Conservation (phyloP, 495 filamentous ascomycete genomes). For the Daldinia vernicosa region DNA sequence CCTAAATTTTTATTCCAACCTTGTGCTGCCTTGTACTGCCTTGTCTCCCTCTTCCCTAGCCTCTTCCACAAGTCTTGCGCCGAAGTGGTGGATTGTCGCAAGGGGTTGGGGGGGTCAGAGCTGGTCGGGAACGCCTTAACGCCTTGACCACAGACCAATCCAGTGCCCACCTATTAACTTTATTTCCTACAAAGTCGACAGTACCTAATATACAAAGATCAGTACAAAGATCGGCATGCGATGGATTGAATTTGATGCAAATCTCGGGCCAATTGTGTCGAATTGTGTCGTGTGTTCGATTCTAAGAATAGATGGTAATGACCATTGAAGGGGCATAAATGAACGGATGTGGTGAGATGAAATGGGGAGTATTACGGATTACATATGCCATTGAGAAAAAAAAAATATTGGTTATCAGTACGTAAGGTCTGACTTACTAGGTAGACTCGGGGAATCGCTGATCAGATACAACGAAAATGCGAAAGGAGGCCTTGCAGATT, state of each 20-base stretch:
- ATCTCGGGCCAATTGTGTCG: constrained; percentile 35
- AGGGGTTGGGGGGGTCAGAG: constrained; percentile 33
- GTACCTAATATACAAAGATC: too few relatives aligned
- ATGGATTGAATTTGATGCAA: constrained; percentile 24
- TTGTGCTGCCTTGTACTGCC: not conserved
- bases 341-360: constrained; percentile 17
- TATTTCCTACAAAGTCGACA: constrained; percentile 32
- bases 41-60: constrained; percentile 21
- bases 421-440: constrained; percentile 6
- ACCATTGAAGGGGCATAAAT: constrained; percentile 3
- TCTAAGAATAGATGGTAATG: constrained; percentile 24
- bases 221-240: constrained; percentile 23
- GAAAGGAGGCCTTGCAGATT: constrained; percentile 41
- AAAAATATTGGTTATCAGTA: constrained; percentile 23
- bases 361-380: not conserved
- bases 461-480: constrained; percentile 35
- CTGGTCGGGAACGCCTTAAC: constrained; percentile 24
- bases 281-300: constrained; percentile 6
- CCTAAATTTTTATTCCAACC: constrained; percentile 26
- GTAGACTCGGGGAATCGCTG: constrained; percentile 24
- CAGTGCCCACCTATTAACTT: constrained; percentile 38
- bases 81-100: constrained; percentile 36
- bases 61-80: constrained; percentile 7
- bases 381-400: constrained; percentile 9
- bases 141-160: constrained; percentile 32